Conservation (phyloP, 805 yeast genomes). For the Diddensiella santjacobensis region DNA sequence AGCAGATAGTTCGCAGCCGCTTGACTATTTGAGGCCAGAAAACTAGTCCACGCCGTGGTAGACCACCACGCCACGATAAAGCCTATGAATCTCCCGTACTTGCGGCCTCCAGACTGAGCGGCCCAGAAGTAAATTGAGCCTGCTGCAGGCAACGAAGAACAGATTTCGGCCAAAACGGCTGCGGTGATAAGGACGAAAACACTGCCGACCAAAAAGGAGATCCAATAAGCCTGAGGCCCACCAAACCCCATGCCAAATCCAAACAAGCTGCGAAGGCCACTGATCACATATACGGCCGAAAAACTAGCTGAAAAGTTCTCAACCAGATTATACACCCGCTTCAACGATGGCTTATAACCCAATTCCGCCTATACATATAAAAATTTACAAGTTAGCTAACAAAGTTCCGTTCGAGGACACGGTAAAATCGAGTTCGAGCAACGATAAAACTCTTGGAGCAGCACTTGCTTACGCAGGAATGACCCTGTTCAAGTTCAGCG, state of each 20-base stretch:
- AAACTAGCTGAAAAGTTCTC: constrained; percentile 23
- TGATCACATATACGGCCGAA: constrained; percentile 18
- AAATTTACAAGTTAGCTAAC: constrained; percentile 4
- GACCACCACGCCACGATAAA: constrained; percentile 27
- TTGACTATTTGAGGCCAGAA: constrained; percentile 21
- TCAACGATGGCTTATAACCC: constrained; percentile 21
- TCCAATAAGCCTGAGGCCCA: constrained; percentile 27
- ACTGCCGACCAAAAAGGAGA: constrained; percentile 15
- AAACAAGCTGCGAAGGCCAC: constrained; percentile 18
- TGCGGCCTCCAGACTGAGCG: constrained; percentile 23
- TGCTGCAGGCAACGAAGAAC: constrained; percentile 26
- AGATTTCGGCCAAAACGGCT: constrained; percentile 23
- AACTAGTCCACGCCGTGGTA: constrained; percentile 26
- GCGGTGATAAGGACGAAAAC: constrained; percentile 23
- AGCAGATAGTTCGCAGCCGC: constrained; percentile 21
- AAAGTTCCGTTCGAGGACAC: neutral
- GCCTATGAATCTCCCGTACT: constrained; percentile 23
- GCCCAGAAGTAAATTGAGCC: constrained; percentile 28
- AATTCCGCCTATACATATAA: constrained; percentile 15
- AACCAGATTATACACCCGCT: constrained; percentile 16
- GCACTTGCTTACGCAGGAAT: constrained; percentile 19
- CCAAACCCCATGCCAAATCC: constrained; percentile 20
- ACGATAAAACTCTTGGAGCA: constrained; percentile 10
- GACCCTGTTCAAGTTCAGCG: constrained; percentile 24
- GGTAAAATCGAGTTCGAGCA: neutral